Conservation (phyloP, 73 alveolate genomes). For the Paramecium octaurelia region DNA sequence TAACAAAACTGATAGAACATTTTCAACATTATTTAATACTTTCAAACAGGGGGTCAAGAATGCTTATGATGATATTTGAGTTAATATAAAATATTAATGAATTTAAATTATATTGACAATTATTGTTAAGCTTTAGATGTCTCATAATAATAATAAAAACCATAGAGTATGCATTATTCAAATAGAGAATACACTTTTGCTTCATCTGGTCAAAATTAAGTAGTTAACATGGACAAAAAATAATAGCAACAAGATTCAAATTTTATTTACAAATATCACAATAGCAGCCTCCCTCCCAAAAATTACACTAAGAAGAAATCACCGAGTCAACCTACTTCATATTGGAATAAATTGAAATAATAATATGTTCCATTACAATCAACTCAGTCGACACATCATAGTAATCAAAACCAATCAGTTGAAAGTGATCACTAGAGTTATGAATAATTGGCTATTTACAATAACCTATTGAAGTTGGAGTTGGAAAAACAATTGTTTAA, state of each 20-base stretch:
- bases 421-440: neutral
- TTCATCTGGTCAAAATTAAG: neutral
- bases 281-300: neutral
- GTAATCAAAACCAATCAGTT: neutral
- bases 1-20: neutral
- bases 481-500: neutral
- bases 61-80: constrained; percentile 15
- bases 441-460: neutral
- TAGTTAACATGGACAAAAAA: neutral
- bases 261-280: neutral
- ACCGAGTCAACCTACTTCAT: neutral
- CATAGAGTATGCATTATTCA: neutral
- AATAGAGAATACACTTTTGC: neutral
- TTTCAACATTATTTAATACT: neutral
- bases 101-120: neutral
- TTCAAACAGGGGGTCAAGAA: neutral
- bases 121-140: neutral
- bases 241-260: neutral
- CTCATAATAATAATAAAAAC: neutral
- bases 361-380: neutral
- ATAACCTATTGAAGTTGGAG: neutral
- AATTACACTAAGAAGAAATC: neutral
- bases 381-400: neutral
- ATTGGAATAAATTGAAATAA: neutral
- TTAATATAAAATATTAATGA: neutral